These are phyloP conservation scores for Haplosporangium sp. DNA, from an alignment of 371 early-diverging fungal species.

Conservation along the genomic window DNA sequence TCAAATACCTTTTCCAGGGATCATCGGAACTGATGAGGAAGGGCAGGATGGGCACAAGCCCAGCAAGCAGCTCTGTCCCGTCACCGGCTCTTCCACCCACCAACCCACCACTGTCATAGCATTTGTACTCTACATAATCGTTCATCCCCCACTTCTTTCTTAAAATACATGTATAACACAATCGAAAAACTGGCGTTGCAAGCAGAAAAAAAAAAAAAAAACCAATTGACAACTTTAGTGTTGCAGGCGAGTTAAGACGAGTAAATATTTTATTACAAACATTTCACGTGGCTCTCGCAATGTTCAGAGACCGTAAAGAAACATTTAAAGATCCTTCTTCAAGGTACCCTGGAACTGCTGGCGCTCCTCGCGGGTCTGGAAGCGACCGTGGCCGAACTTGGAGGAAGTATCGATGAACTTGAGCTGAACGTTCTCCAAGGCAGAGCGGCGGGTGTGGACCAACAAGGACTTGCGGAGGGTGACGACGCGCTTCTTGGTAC, in stretches of 20 bases:
- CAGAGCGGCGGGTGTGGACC: conserved; percentile 93
- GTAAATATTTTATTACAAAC: conserved; percentile 16
- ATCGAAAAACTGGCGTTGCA: too few relatives aligned
- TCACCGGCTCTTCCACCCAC: too few relatives aligned
- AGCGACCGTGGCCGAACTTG: conserved; percentile 99
- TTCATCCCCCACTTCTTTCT: too few relatives aligned
- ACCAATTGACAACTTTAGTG: too few relatives aligned
- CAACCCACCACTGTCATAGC: too few relatives aligned
- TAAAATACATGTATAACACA: too few relatives aligned
- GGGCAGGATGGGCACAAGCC: background rate
- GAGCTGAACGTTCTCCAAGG: conserved; percentile 96
- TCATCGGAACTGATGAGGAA: conserved; percentile 50
- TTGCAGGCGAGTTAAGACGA: too few relatives aligned
- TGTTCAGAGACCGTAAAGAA: conserved; percentile 21
- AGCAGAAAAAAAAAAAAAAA: too few relatives aligned
- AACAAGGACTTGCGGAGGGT: conserved; percentile 99
- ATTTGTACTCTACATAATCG: too few relatives aligned
- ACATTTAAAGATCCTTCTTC: conserved; percentile 81
- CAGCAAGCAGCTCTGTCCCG: too few relatives aligned
- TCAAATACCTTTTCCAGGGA: conserved; percentile 45
- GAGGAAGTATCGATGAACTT: conserved; percentile 99
- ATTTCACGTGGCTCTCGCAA: conserved; percentile 34
- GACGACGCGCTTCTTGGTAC: conserved; percentile 98
- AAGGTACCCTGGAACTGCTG: conserved; percentile 94
- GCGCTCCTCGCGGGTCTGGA: conserved; percentile 99